Base-by-base conservation (phyloP, 1,139 yeast species). In the Arxiozyma telluris region DNA sequence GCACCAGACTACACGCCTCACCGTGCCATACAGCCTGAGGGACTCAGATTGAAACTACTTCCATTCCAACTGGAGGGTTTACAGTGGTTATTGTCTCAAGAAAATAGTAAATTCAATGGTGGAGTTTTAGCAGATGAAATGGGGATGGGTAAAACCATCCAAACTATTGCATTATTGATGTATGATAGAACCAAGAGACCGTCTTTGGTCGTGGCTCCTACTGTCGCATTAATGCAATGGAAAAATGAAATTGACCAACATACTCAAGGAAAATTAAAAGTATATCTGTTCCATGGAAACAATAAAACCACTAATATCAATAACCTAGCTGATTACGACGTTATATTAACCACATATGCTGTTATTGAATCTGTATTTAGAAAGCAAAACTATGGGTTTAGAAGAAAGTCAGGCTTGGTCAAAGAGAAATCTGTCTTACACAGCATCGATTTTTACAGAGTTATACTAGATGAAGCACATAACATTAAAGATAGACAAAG, bases 121-220 rank as follows among this genome's bases (percentile, higher is more conserved):
- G 98, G 98, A 4, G 84, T 93, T n/a, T 73, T 93, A 50, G 98
- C 98, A 2, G 99, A 93, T 72, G 99, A 93, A 70, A 93, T 93
- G 98, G 98, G 98, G 50, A 91, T 93, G 98, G 98, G 98, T 61
- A 93, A 93, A 66, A 93, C 98, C 1, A 90, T 93, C 51, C 98
- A 93, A 70, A 89, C 96, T 30, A 91, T 93, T 57, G 93, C 95
- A 0, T 72, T 93, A 53, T 81, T 93, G 66, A 81, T 90, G 82
- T 70, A 78, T 52, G 96, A 91, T 67, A 23, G 57, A 38, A 63
- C 74, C 0, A 82, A 82, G 61, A 73, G 81, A 20, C 97, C 98
- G 1, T 87, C 86, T 59, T 73, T 93, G 57, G 98, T 93, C 11
- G 86, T 93, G 27, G 98, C 98, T 0, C 99, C 99, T 0, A 91